These are phyloP conservation scores for Apium graveolens DNA, from an alignment of 129 eudicot genomes.

Conservation along the genomic window DNA sequence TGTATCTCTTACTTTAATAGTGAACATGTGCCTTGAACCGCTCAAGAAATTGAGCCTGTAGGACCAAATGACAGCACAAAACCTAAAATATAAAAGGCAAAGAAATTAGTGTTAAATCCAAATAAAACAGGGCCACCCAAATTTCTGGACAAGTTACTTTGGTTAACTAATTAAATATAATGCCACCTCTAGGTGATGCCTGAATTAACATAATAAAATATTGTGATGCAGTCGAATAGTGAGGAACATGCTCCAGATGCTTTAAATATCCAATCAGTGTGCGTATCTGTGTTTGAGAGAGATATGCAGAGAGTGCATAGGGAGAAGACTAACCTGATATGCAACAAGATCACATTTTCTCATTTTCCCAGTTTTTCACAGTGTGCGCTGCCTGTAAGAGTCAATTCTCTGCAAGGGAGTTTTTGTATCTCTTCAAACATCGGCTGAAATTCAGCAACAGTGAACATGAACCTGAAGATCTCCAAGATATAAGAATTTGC, in stretches of 20 bases:
- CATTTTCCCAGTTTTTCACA: slow-evolving; percentile 80
- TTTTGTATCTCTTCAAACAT: slow-evolving; percentile 43
- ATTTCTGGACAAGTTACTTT: no score
- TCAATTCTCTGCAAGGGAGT: slow-evolving; percentile 54
- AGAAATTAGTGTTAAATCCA: no score
- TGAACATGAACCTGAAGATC: no score
- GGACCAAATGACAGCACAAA: no score
- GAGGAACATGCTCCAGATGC: background rate
- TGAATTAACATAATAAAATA: slow-evolving; percentile 15
- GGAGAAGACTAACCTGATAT: slow-evolving; percentile 37
- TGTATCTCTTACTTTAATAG: no score
- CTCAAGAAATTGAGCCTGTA: no score
- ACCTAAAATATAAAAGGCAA: no score
- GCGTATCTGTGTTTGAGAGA: background rate
- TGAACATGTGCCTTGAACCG: no score
- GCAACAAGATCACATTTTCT: slow-evolving; percentile 66
- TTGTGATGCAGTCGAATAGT: background rate
- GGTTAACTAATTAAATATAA: no score
- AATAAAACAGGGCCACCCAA: no score
- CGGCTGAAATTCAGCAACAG: slow-evolving; percentile 53
- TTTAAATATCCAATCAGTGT: background rate
- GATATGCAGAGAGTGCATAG: slow-evolving; percentile 6
- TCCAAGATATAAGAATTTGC: no score
- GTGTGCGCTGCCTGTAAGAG: slow-evolving; percentile 71
- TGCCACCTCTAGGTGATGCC: slow-evolving; percentile 82